Evolutionary conservation across 805 yeast genomes (phyloP), one percentile per base, ranked within the genome.

Genomic region (Pichia gijzeniarum): DNA sequence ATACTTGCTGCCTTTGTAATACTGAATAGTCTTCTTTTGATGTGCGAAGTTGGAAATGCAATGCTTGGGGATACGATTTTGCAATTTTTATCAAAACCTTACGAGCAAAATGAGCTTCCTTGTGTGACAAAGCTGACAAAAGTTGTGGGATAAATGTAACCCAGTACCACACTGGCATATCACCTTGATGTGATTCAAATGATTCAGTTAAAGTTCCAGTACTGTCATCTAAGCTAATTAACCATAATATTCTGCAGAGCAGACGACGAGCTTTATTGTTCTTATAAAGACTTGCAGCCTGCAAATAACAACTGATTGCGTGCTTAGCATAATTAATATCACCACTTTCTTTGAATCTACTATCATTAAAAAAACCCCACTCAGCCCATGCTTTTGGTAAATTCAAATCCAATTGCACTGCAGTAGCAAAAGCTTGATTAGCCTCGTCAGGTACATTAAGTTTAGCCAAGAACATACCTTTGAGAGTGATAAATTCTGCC

Each of bases 151-250:
- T 89, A 58, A 85, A 93, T 0, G 98, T 88, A 38, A 93, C 88
- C 98, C 98, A 93, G 63, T 91, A 91, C 99, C 99, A 93, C 2
- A 91, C 96, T 4, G 99, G 99, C 35, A 88, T 88, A 52, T 95
- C 99, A 18, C 98, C 97, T 51, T 90, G 78, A 62, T 87, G 93
- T 41, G 85, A 80, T 45, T 89, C 96, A 64, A 91, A 91, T 0
- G 97, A 95, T 49, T 80, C 80, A 0, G 95, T 79, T 39, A 93
- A 71, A 0, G 89, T 76, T 1, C 95, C 95, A 4, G 79, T 71
- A 1, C 83, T 71, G 62, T 93, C 96, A 64, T 93, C 98, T 65
- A 91, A 71, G 50, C 96, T 82, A 44, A 93, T 81, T 49, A 93
- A 74, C 99, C 99, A 93, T 44, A 93, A 70, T 41, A 95, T 87